Evolutionary conservation across 352 stramenopile species (phyloP), one percentile per base, ranked within the genome.

Genomic region (Globisporangium acanthophoron): DNA sequence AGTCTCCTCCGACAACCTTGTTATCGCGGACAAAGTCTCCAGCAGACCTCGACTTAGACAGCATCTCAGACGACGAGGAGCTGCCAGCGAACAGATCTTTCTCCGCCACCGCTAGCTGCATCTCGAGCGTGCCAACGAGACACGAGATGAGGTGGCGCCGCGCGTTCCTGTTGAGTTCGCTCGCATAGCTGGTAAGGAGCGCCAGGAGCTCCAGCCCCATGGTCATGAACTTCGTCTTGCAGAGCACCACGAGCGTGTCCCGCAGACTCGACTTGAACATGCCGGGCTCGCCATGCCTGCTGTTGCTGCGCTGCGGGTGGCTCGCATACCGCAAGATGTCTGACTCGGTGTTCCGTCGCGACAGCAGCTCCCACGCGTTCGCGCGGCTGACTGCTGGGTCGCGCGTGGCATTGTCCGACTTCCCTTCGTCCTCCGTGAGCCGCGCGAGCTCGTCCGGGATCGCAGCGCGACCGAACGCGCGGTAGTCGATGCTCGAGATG

Each of bases 401-500:
- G 35, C 15, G 11, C 6, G 43, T 5, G 37, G 43, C 43, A 18
- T 5, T 24, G 18, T 48, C 43, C 43, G 43, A 5, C 16, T 24
- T 48, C 13, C 3, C 12, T 21, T 52, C 35, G n/a, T 69, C 62
- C 15, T 65, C 59, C 8, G 78, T 56, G 46, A 80, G 45, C 35
- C 50, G 59, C 11, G 72, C 60, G 24, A 87, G 54, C 51, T 88
- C 78, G 24, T 93, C 78, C 0, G 71, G 58, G 67, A 93, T 77
- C 6, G 85, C 85, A 51, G 83, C 76, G 16, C 85, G 76, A 3
- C 85, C 85, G 69, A 95, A 93, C 20, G 85, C 85, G 0, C 79
- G 73, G 48, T 88, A 95, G 54, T 92, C 78, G 50, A 95, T 84
- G 59, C 80, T 92, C 6, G 83, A 85, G 29, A 92, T 74, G 20